Percentiles rank a stretch among this genome's conserved stretches.
Conservation (phyloP, 75 land plant genomes). For the Sequoia sempervirens region DNA sequence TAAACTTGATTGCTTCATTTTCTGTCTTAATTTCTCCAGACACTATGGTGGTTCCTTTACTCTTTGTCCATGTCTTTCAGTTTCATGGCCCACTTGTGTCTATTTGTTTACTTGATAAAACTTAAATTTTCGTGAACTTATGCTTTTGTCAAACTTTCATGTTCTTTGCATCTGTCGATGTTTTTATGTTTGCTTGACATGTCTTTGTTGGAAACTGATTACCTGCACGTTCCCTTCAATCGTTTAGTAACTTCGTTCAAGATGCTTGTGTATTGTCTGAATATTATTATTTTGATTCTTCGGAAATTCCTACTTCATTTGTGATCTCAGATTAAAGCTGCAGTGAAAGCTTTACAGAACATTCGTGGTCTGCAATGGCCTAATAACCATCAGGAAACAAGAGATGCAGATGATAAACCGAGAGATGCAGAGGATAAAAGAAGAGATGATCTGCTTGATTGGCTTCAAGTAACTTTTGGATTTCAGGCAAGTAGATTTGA, state of each 20-base stretch:
- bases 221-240: neutral
- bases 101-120: neutral
- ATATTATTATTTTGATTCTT: neutral
- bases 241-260: conserved; percentile 1
- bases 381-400: conserved; percentile 21
- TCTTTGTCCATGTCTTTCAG: neutral
- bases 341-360: conserved; percentile 59
- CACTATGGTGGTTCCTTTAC: neutral
- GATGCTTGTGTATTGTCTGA: neutral
- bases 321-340: conserved; percentile 66
- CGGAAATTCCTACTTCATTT: neutral
- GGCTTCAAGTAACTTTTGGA: conserved; percentile 80
- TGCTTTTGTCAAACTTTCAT: neutral
- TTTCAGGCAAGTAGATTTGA: conserved; percentile 63
- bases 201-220: neutral
- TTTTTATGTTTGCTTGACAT: neutral
- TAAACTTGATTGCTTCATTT: neutral
- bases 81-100: neutral
- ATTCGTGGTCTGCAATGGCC: conserved; percentile 67
- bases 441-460: conserved; percentile 58
- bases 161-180: neutral
- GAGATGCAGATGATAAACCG: neutral
- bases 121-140: neutral
- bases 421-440: conserved; percentile 17
- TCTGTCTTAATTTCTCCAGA: neutral